Conservation (phyloP, 306 rosid species). For the Dalbergia cochinchinensis region DNA sequence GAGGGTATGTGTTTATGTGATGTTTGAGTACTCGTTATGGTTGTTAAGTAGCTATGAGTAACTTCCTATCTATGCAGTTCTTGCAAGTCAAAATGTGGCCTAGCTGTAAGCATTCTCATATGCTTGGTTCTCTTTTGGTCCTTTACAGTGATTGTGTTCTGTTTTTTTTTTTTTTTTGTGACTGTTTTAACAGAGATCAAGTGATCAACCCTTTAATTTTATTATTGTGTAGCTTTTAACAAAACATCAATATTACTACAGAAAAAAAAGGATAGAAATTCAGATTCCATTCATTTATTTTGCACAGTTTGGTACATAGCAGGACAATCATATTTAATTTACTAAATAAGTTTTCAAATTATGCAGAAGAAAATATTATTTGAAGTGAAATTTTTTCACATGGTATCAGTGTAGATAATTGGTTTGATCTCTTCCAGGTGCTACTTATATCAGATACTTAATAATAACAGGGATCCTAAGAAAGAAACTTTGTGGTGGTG, state of each 20-base stretch:
- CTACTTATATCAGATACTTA: neutral
- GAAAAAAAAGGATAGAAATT: neutral
- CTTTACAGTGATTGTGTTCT: neutral
- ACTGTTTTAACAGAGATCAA: neutral
- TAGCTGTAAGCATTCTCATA: neutral
- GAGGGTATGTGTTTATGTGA: slow-evolving; percentile 17
- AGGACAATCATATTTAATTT: slow-evolving; percentile 10
- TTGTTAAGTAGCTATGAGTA: neutral
- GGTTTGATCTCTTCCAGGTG: slow-evolving; percentile 5
- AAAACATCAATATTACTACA: neutral
- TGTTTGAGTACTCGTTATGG: slow-evolving; percentile 12
- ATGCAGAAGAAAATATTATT: neutral
- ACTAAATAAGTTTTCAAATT: neutral
- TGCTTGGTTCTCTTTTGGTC: neutral
- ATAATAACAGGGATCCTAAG: neutral
- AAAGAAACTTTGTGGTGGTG: neutral
- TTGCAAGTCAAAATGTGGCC: slow-evolving; percentile 4
- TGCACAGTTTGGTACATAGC: slow-evolving; percentile 11
- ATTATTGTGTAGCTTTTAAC: neutral
- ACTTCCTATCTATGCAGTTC: slow-evolving; percentile 9
- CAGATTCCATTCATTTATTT: neutral
- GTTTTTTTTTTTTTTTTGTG: too few species aligned
- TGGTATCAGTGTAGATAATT: slow-evolving; percentile 4
- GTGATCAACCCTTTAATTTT: slow-evolving; percentile 13
- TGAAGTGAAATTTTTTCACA: slow-evolving; percentile 17